These are phyloP conservation scores for Metrosideros polymorpha DNA, from an alignment of 441 rosid genomes.

Conservation along the genomic window DNA sequence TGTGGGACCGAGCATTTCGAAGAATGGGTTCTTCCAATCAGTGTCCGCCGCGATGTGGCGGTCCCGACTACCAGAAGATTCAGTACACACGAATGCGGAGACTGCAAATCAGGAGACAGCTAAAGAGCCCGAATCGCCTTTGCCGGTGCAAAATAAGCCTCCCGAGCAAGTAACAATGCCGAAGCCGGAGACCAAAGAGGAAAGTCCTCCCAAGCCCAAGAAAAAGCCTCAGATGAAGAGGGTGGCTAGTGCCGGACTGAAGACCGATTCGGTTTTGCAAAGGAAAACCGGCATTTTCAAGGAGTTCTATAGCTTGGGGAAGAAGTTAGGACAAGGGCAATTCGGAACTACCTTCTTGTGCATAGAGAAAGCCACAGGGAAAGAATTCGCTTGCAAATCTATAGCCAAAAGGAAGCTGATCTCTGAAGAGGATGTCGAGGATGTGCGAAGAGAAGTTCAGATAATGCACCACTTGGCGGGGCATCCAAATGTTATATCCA, in stretches of 20 bases:
- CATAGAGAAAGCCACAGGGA: constrained; percentile 50
- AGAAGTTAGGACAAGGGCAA: constrained; percentile 94
- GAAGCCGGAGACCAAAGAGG: constrained; percentile 26
- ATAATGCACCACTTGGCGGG: constrained; percentile 97
- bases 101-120: constrained; percentile 14
- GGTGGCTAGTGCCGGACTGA: constrained; percentile 80
- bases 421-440: constrained; percentile 84
- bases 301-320: constrained; percentile 65
- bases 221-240: constrained; percentile 62
- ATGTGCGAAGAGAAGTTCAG: constrained; percentile 88
- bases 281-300: constrained; percentile 69
- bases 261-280: constrained; percentile 62
- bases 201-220: constrained; percentile 33
- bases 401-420: constrained; percentile 88
- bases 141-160: constrained; percentile 63
- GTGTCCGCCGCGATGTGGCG: constrained; percentile 12
- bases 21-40: constrained; percentile 9
- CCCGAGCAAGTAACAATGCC: constrained; percentile 52
- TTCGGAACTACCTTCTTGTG: constrained; percentile 83
- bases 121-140: constrained; percentile 41
- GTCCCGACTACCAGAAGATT: constrained; percentile 33
- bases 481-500: constrained; percentile 78
- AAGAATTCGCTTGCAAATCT: constrained; percentile 78
- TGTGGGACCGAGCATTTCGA: constrained; percentile 5
- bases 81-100: constrained; percentile 22